A percentile compares a stretch with the other conserved stretches of the same genome.
Evolutionary conservation across 2,329 filamentous ascomycete genomes (phyloP).

Genomic region (Hypocrella siamensis): DNA sequence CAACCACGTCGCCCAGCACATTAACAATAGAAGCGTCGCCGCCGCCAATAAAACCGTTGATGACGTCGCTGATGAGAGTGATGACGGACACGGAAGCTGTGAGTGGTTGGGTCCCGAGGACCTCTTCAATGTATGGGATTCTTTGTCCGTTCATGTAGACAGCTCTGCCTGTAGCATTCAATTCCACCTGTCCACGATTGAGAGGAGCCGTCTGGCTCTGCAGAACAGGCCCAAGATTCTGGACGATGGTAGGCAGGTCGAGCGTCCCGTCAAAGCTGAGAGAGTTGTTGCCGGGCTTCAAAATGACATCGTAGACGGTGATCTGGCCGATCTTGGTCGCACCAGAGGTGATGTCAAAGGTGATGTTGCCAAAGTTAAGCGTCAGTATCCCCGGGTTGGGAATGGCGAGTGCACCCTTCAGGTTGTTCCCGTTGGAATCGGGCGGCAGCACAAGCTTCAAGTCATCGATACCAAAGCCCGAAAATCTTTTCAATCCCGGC

Average conservation of each 20-base stretch:
- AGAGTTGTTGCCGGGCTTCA: conserved; percentile 27
- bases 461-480: conserved; percentile 21
- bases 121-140: conserved; percentile 26
- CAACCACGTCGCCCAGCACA: conserved; percentile 19
- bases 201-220: conserved; percentile 20
- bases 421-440: conserved; percentile 22
- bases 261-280: conserved; percentile 23
- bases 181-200: conserved; percentile 20
- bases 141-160: conserved; percentile 25
- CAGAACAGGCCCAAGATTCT: conserved; percentile 25
- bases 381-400: conserved; percentile 28
- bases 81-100: conserved; percentile 20
- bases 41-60: conserved; percentile 17
- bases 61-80: conserved; percentile 19
- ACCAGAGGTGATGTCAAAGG: conserved; percentile 24
- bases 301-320: conserved; percentile 19
- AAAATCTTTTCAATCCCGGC: conserved; percentile 21
- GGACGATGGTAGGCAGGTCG: conserved; percentile 21
- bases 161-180: conserved; percentile 24
- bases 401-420: conserved; percentile 24
- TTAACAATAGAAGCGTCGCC: conserved; percentile 14
- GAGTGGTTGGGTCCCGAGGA: conserved; percentile 23
- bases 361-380: conserved; percentile 29
- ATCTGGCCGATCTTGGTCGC: conserved; percentile 23
- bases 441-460: conserved; percentile 23